Base-by-base conservation (phyloP, 2,329 filamentous ascomycete genomes). In the Diaporthe batatas region DNA sequence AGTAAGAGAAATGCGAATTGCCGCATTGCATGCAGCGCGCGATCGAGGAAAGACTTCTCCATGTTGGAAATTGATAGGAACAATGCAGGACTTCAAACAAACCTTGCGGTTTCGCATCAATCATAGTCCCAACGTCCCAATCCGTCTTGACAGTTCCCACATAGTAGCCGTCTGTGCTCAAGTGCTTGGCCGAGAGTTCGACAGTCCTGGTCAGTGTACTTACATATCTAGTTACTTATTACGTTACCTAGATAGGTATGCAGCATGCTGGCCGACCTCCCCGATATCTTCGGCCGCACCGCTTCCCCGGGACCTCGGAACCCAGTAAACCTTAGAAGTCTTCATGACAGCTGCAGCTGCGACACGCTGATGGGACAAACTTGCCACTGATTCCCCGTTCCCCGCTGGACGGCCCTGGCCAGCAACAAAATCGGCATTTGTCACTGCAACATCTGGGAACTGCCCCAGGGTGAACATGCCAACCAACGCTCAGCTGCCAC, bases 41-140 rank as follows among this genome's bases (percentile, higher is more conserved):
- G 44, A 65, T 36, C 39, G 42, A 47, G 57, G 32, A 34, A 34
- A 14, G 36, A 34, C 25, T 65, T 65, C 59, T 49, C 44, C 18
- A 65, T 65, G 29, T 34, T 42, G 44, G 59, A 65, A 65, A n/a
- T 49, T 47, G 59, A 65, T 49, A 29, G 42, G 29, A 29, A 36
- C 21, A 51, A 51, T 34, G 59, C 29, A 51, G 25, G 34, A 36
- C 10, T 36, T 65, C 59, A 65, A 42, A 65, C 29, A 25, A 65
- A 65, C 25, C 21, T 47, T 36, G 29, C 1, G 18, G 12, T 6
- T 6, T 47, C 18, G 25, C 25, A 64, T 29, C 29, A 29, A 29
- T 29, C 2, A 5, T 49, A 25, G 42, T 16, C 36, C 16, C 39
- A 21, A 32, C 16, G 7, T 62, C 39, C 10, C 14, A 8, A 29